Evolutionary conservation across 257 asterid genomes (phyloP).

Genomic region (Solanum tarijense): DNA sequence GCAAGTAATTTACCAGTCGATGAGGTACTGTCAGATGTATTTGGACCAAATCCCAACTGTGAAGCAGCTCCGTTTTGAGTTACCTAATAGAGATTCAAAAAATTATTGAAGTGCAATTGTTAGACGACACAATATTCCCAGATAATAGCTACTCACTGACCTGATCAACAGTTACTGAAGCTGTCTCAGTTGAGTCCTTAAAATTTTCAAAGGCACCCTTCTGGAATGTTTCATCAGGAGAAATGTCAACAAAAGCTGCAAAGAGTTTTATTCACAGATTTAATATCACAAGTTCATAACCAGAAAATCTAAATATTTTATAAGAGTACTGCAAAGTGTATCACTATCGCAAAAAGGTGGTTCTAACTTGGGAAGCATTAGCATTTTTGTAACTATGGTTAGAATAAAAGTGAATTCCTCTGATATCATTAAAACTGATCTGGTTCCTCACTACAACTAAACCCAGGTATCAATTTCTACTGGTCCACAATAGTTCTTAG

Average conservation of each 20-base stretch:
- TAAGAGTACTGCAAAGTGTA: neutral
- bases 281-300: neutral
- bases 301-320: neutral
- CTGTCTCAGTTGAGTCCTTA: constrained; percentile 44
- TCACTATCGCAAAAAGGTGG: neutral
- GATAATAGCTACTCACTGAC: constrained; percentile 27
- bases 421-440: neutral
- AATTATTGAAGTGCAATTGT: neutral
- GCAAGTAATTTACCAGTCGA: constrained; percentile 18
- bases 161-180: constrained; percentile 21
- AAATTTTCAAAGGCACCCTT: constrained; percentile 63
- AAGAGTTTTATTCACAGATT: neutral
- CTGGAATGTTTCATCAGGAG: constrained; percentile 83
- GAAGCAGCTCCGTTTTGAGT: constrained; percentile 70
- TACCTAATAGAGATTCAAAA: constrained; percentile 34
- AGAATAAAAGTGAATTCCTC: neutral
- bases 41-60: constrained; percentile 27
- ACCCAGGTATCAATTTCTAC: neutral
- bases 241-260: constrained; percentile 88
- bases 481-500: neutral
- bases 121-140: neutral
- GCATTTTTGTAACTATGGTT: neutral
- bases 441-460: neutral
- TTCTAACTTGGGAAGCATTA: neutral
- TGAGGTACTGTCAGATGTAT: constrained; percentile 41